These are phyloP conservation scores for Phylloporus arenicola DNA, from an alignment of 768 basidiomycete species.

Conservation along the genomic window DNA sequence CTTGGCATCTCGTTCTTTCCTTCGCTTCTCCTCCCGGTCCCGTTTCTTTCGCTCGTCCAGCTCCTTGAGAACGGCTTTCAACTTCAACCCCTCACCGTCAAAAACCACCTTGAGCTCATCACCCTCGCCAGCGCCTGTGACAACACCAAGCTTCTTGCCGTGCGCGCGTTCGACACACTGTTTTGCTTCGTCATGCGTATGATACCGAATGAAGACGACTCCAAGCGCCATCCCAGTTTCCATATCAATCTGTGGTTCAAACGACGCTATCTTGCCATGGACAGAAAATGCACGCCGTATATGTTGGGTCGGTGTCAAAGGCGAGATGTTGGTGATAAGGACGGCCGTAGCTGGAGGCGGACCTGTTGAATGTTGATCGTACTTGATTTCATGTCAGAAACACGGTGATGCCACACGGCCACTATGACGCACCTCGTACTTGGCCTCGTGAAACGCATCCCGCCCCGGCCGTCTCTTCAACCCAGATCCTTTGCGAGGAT, in stretches of 20 bases:
- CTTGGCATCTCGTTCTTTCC: conserved; percentile 31
- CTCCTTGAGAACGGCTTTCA: conserved; percentile 63
- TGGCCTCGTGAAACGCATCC: conserved; percentile 39
- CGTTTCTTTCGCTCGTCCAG: conserved; percentile 47
- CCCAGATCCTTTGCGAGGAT: conserved; percentile 50
- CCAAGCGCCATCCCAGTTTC: conserved; percentile 80
- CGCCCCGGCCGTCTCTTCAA: conserved; percentile 31
- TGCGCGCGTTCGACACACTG: conserved; percentile 61
- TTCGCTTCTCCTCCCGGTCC: conserved; percentile 45
- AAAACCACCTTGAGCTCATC: conserved; percentile 71
- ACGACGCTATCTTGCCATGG: conserved; percentile 57
- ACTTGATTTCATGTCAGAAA: conserved; percentile 40
- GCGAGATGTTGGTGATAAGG: conserved; percentile 65
- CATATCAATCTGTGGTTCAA: conserved; percentile 76
- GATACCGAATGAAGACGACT: conserved; percentile 68
- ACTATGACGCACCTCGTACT: conserved; percentile 50
- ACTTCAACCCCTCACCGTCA: conserved; percentile 66
- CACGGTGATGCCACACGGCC: neutral
- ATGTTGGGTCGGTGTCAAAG: conserved; percentile 59
- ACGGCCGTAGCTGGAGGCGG: conserved; percentile 72
- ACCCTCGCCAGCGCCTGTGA: conserved; percentile 38
- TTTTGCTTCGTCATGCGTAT: conserved; percentile 61
- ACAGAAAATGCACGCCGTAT: conserved; percentile 61
- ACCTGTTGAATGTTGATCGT: conserved; percentile 66
- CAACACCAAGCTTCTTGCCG: conserved; percentile 53